Conservation (phyloP, 176 grass and related monocot genomes). For the barley (Hordeum vulgare) region DNA sequence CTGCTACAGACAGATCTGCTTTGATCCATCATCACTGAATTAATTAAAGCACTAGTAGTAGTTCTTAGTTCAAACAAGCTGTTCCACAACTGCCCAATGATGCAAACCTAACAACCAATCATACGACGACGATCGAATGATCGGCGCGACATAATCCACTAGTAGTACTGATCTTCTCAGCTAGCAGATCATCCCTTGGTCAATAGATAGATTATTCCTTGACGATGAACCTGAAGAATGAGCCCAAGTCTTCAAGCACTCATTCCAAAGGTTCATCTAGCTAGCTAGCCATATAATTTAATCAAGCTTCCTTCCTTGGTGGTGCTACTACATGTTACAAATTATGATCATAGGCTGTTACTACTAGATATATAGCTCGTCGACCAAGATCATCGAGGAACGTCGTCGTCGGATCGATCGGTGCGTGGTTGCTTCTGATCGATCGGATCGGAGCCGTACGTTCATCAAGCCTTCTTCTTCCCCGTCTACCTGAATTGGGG, state of each 20-base stretch:
- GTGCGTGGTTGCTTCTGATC: neutral
- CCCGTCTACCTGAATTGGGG: slow-evolving; percentile 45
- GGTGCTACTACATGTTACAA: neutral
- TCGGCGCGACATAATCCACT: slow-evolving; percentile 5
- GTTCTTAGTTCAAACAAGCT: neutral
- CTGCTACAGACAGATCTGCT: slow-evolving; percentile 40
- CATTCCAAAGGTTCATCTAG: slow-evolving; percentile 42
- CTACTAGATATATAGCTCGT: neutral
- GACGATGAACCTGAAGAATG: slow-evolving; percentile 43
- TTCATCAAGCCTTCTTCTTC: neutral
- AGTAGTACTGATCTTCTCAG: neutral
- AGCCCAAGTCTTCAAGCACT: slow-evolving; percentile 22
- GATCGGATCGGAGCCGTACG: neutral
- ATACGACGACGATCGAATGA: slow-evolving; percentile 13
- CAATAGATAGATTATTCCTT: slow-evolving; percentile 6
- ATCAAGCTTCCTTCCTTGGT: neutral
- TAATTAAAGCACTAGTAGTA: neutral
- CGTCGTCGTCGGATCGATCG: neutral
- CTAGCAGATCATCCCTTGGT: slow-evolving; percentile 11
- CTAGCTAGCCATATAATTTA: neutral
- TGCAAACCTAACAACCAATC: slow-evolving; percentile 52
- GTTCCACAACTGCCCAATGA: slow-evolving; percentile 39
- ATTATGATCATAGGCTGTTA: slow-evolving; percentile 11
- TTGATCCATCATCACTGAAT: slow-evolving; percentile 31
- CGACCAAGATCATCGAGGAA: neutral